Conservation (phyloP, 2,329 filamentous ascomycete genomes). For the Myriosclerotinia duriaeana region DNA sequence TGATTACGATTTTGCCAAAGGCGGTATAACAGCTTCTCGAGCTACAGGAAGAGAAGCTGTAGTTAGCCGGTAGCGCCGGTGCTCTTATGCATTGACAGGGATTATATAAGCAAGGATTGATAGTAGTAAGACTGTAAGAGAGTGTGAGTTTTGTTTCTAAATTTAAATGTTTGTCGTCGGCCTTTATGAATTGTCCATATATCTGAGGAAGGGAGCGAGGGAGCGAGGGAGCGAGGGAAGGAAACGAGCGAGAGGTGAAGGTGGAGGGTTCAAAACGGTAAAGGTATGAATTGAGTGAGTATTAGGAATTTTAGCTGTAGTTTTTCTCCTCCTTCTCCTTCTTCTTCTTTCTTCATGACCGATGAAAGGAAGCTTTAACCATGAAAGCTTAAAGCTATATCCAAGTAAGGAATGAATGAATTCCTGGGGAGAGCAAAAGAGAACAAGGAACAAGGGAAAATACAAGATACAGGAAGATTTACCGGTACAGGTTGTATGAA, state of each 20-base stretch:
- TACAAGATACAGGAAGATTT: not conserved
- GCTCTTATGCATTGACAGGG: not conserved
- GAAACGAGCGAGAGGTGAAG: not conserved
- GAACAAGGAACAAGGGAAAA: conserved; percentile 1
- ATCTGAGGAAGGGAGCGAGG: not conserved
- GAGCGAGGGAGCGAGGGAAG: not conserved
- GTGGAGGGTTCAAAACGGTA: no score
- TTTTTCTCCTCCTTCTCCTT: no score
- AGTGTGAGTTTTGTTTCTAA: not conserved
- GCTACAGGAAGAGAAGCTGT: not conserved
- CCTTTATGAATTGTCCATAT: not conserved
- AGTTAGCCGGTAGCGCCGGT: not conserved
- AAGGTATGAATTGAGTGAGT: not conserved
- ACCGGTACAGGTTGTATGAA: no score
- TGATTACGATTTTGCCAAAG: conserved; percentile 6
- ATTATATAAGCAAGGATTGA: conserved; percentile 10
- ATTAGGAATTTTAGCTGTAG: not conserved
- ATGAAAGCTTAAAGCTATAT: not conserved
- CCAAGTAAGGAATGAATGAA: not conserved
- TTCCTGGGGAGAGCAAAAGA: not conserved
- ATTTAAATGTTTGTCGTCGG: not conserved
- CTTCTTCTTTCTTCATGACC: not conserved
- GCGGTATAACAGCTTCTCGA: not conserved
- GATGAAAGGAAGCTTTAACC: not conserved
- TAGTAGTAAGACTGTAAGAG: not conserved